These are phyloP conservation scores for Barbarea vulgaris DNA, from an alignment of 345 rosid species.

Conservation along the genomic window DNA sequence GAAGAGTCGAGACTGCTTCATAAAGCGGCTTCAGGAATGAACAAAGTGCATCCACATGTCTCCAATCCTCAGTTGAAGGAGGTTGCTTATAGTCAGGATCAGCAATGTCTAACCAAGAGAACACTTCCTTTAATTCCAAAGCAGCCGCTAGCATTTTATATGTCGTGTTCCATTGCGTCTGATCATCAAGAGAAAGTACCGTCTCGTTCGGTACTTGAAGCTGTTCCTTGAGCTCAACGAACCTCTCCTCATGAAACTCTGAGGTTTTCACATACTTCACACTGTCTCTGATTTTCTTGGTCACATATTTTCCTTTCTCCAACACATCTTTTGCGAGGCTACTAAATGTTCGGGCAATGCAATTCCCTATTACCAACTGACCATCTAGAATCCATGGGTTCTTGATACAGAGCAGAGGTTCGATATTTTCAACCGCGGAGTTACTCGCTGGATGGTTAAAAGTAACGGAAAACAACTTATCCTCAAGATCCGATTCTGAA, in stretches of 20 bases:
- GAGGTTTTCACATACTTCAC: constrained; percentile 90
- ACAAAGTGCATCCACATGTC: constrained; percentile 67
- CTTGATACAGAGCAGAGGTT: constrained; percentile 66
- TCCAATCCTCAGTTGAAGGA: constrained; percentile 79
- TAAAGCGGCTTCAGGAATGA: constrained; percentile 68
- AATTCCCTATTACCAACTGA: constrained; percentile 70
- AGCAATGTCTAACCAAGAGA: constrained; percentile 79
- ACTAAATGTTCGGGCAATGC: constrained; percentile 63
- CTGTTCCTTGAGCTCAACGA: constrained; percentile 81
- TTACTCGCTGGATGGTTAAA: constrained; percentile 58
- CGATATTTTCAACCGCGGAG: constrained; percentile 62
- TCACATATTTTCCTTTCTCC: constrained; percentile 51
- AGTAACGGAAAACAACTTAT: constrained; percentile 75
- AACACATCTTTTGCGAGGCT: constrained; percentile 65
- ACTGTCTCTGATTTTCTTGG: constrained; percentile 75
- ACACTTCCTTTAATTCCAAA: constrained; percentile 81
- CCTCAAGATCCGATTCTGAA: constrained; percentile 81
- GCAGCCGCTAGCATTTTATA: constrained; percentile 86
- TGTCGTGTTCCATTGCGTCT: constrained; percentile 80
- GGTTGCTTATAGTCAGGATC: constrained; percentile 83
- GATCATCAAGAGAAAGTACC: constrained; percentile 68
- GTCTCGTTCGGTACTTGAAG: constrained; percentile 84
- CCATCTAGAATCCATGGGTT: constrained; percentile 78
- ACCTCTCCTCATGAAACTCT: constrained; percentile 83
- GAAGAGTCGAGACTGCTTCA: constrained; percentile 73